Conservation (phyloP, 148 eudicot genomes). For the Nyssa sinensis region DNA sequence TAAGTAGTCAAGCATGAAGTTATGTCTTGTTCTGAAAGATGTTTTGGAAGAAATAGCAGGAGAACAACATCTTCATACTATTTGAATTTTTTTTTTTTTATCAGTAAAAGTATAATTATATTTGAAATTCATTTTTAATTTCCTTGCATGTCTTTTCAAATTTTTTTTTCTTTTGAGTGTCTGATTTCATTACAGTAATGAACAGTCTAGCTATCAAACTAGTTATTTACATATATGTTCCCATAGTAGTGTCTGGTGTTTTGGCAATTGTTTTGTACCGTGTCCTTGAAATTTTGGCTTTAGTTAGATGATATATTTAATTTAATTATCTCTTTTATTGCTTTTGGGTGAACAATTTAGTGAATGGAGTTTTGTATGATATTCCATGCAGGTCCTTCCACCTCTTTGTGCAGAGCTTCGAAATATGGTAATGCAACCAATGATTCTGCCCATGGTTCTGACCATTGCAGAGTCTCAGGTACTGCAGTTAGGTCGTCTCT, state of each 20-base stretch:
- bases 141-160: no score
- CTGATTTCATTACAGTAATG: neutral
- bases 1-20: neutral
- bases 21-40: neutral
- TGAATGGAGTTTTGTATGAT: constrained; percentile 12
- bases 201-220: neutral
- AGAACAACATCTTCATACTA: no score
- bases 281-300: neutral
- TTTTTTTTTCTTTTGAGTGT: neutral
- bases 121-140: neutral
- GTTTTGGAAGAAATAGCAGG: no score
- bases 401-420: constrained; percentile 98
- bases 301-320: neutral
- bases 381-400: constrained; percentile 79
- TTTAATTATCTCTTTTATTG: neutral
- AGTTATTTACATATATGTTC: neutral
- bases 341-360: neutral
- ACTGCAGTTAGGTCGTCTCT: constrained; percentile 14
- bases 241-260: neutral
- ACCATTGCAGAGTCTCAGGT: constrained; percentile 98
- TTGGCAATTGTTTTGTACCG: neutral
- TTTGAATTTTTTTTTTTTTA: no score
- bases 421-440: constrained; percentile 93
- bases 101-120: no score
- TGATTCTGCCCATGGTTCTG: constrained; percentile 97